Evolutionary conservation across 352 stramenopile species (phyloP).

Genomic region (Pythium scleroteichum): DNA sequence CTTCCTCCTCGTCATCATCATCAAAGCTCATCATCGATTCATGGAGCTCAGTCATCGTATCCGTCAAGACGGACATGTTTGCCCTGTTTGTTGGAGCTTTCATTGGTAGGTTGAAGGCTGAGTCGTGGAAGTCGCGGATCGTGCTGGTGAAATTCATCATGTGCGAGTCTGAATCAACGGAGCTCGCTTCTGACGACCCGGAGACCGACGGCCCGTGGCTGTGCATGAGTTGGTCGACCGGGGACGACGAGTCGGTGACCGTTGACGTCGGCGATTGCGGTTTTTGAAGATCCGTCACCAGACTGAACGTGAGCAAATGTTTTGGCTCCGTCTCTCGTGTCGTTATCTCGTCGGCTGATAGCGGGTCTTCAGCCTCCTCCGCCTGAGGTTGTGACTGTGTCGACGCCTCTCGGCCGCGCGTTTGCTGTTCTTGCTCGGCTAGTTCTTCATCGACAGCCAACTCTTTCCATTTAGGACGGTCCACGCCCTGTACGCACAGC

Average conservation of each 20-base stretch:
- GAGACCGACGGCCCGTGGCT: constrained; percentile 32
- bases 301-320: constrained; percentile 17
- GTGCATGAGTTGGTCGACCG: constrained; percentile 24
- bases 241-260: constrained; percentile 9
- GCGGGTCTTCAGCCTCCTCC: constrained; percentile 17
- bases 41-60: constrained; percentile 23
- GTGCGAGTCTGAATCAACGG: too few relatives aligned
- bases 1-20: constrained; percentile 30
- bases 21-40: constrained; percentile 42
- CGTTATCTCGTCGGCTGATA: not conserved
- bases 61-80: not conserved
- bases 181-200: not conserved
- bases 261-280: constrained; percentile 17
- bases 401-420: constrained; percentile 15
- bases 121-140: constrained; percentile 71
- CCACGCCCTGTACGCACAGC: constrained; percentile 42
- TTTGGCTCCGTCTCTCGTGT: constrained; percentile 10
- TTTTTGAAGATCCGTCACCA: constrained; percentile 11
- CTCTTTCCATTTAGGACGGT: constrained; percentile 28
- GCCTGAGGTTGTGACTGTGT: not conserved
- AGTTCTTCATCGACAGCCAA: constrained; percentile 14
- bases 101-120: constrained; percentile 52
- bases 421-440: constrained; percentile 18
- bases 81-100: not conserved
- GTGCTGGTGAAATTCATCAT: constrained; percentile 16